phyloP scores from a whole-genome alignment of 2,329 filamentous ascomycete genomes.

The Fusarium redolens region DNA sequence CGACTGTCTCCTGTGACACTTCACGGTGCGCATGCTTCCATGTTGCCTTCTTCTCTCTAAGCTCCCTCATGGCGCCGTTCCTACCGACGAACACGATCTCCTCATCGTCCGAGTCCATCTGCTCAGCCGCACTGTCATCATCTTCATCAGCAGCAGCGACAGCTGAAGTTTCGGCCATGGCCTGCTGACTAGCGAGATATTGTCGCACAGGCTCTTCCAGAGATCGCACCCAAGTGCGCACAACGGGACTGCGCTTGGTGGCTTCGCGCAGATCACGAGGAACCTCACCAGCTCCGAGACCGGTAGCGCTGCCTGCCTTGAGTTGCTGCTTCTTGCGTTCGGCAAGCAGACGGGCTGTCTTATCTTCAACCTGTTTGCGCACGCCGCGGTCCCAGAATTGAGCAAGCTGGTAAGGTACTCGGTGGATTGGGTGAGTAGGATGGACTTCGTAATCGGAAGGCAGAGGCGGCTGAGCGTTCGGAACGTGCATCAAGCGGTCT shows the following conservation, averaged over 20 bases:
- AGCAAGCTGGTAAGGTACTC: constrained; percentile 90
- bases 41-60: constrained; percentile 49
- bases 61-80: constrained; percentile 68
- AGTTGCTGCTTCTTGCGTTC: constrained; percentile 61
- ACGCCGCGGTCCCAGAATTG: constrained; percentile 78
- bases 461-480: constrained; percentile 84
- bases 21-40: constrained; percentile 65
- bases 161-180: constrained; percentile 21
- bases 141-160: constrained; percentile 30
- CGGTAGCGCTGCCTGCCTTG: constrained; percentile 54
- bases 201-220: constrained; percentile 85
- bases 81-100: constrained; percentile 90
- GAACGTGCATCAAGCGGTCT: constrained; percentile 90
- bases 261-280: constrained; percentile 83
- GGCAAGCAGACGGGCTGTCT: constrained; percentile 53
- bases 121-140: constrained; percentile 49
- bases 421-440: constrained; percentile 81
- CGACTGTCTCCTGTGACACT: constrained; percentile 68
- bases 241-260: constrained; percentile 82
- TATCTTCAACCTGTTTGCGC: constrained; percentile 62
- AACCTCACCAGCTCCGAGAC: constrained; percentile 67
- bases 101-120: constrained; percentile 72
- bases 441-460: constrained; percentile 85
- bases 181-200: constrained; percentile 71
- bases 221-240: constrained; percentile 82